Conservation (phyloP, 805 yeast species). For the Ogataea ganodermae region DNA sequence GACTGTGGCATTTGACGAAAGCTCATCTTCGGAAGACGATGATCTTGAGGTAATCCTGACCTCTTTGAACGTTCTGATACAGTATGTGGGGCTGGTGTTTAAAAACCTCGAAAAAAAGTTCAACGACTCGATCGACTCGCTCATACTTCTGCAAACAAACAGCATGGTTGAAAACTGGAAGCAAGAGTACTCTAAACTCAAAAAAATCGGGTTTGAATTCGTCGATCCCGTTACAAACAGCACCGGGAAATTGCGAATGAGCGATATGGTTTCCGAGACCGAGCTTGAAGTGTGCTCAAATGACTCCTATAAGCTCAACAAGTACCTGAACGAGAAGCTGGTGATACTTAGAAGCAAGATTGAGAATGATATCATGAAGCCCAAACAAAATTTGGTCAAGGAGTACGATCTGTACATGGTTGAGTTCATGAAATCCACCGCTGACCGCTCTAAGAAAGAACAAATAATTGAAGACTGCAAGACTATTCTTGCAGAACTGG, state of each 20-base stretch:
- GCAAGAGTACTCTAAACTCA: constrained; percentile 32
- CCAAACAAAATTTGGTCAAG: constrained; percentile 40
- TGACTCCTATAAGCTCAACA: constrained; percentile 28
- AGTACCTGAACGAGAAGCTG: constrained; percentile 22
- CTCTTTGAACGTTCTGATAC: constrained; percentile 51
- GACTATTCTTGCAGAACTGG: constrained; percentile 24
- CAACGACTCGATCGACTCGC: constrained; percentile 36
- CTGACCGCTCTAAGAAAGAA: constrained; percentile 13
- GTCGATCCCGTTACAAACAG: constrained; percentile 15
- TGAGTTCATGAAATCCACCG: constrained; percentile 33
- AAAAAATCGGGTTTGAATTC: constrained; percentile 29
- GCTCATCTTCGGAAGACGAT: constrained; percentile 24
- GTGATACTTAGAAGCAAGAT: constrained; percentile 38
- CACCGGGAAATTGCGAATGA: constrained; percentile 27
- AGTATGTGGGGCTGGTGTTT: constrained; percentile 49
- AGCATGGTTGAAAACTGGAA: constrained; percentile 47
- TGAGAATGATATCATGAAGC: constrained; percentile 38
- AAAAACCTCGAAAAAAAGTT: constrained; percentile 43
- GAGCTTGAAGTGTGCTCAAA: constrained; percentile 37
- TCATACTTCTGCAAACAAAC: constrained; percentile 41
- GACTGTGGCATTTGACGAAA: constrained; percentile 26
- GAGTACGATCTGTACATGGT: constrained; percentile 44
- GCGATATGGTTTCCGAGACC: constrained; percentile 35
- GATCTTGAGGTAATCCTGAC: constrained; percentile 49
- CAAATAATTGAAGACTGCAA: constrained; percentile 24